Evolutionary conservation across 2,329 filamentous ascomycete genomes (phyloP).

Genomic region (Echinosphaeria canescens): DNA sequence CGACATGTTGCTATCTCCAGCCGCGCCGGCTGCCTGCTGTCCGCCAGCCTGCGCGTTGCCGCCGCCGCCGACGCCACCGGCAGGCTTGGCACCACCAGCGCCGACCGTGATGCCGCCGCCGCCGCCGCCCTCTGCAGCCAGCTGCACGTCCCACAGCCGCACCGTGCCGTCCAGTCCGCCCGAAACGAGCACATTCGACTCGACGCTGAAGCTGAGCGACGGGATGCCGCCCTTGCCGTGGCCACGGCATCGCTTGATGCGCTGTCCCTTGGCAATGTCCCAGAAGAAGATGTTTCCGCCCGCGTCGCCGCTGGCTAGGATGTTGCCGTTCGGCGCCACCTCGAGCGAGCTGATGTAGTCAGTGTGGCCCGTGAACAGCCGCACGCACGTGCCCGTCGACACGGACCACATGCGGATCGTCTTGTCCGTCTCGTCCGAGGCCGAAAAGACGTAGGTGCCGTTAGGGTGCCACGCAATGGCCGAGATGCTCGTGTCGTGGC

Average conservation of each 20-base stretch:
- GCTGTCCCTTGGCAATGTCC: slow-evolving; percentile 71
- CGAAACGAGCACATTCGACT: slow-evolving; percentile 77
- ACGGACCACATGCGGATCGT: slow-evolving; percentile 96
- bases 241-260: slow-evolving; percentile 82
- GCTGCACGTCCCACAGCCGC: slow-evolving; percentile 55
- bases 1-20: too few relatives aligned
- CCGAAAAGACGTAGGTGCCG: slow-evolving; percentile 81
- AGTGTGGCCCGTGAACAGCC: slow-evolving; percentile 80
- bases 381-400: slow-evolving; percentile 67
- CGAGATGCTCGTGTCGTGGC: slow-evolving; percentile 87
- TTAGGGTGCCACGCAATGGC: slow-evolving; percentile 90
- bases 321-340: slow-evolving; percentile 71
- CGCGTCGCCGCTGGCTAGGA: slow-evolving; percentile 78
- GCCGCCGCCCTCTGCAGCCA: slow-evolving; percentile 8
- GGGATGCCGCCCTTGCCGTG: slow-evolving; percentile 89
- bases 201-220: slow-evolving; percentile 82
- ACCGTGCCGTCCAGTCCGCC: slow-evolving; percentile 86
- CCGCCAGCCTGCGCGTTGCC: slow-evolving; percentile 16
- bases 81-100: slow-evolving; percentile 16
- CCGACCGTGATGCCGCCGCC: slow-evolving; percentile 16
- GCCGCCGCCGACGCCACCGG: slow-evolving; percentile 11
- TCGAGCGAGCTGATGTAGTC: slow-evolving; percentile 72
- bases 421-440: slow-evolving; percentile 65
- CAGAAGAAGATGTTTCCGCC: slow-evolving; percentile 83
- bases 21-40: slow-evolving; percentile 21